phyloP scores from a whole-genome alignment of 306 rosid genomes.

The Cicer chorassanicum region DNA sequence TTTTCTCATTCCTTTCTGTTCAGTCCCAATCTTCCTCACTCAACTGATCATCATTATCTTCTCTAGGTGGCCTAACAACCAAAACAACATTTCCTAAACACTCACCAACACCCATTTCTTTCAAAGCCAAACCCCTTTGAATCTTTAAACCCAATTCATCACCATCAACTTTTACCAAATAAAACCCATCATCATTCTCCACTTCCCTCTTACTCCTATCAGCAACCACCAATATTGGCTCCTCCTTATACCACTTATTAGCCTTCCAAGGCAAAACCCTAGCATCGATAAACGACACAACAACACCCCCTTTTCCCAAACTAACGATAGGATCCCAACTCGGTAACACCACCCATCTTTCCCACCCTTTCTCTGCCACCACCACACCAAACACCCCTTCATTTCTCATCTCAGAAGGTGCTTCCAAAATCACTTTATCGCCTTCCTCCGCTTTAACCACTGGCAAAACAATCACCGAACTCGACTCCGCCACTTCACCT shows the following conservation, averaged over 20 bases:
- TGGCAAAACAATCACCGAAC: constrained; percentile 66
- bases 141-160: constrained; percentile 60
- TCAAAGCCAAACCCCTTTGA: constrained; percentile 70
- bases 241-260: constrained; percentile 83
- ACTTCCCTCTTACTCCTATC: constrained; percentile 64
- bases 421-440: constrained; percentile 58
- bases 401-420: constrained; percentile 65
- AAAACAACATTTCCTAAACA: constrained; percentile 70
- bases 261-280: constrained; percentile 84
- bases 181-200: constrained; percentile 68
- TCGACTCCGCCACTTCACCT: constrained; percentile 90
- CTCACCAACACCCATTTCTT: constrained; percentile 56
- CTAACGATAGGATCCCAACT: constrained; percentile 65
- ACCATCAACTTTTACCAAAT: constrained; percentile 53
- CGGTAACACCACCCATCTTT: constrained; percentile 83
- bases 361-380: constrained; percentile 85
- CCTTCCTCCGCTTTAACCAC: constrained; percentile 67
- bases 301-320: constrained; percentile 68
- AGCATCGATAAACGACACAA: constrained; percentile 72
- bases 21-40: constrained; percentile 88
- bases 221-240: constrained; percentile 78
- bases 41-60: constrained; percentile 58
- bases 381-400: constrained; percentile 79
- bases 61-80: constrained; percentile 88
- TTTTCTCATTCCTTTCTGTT: constrained; percentile 4